Percentiles rank a stretch among this genome's conserved stretches.
Conservation (phyloP, 768 basidiomycete species). For the Amanita fuliginea region DNA sequence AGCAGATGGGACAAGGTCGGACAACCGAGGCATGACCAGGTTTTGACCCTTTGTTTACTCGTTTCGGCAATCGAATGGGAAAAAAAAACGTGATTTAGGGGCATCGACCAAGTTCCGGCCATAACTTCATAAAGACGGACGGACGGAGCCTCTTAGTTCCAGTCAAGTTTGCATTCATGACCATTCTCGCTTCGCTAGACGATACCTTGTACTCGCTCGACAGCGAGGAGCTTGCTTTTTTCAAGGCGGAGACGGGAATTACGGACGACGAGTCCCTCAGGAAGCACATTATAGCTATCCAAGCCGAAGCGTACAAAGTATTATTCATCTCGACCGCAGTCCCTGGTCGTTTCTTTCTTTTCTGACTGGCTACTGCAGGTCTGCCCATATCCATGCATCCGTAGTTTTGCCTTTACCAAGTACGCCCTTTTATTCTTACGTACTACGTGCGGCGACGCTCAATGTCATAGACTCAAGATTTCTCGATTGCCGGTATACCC, state of each 20-base stretch:
- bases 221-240: conserved; percentile 21
- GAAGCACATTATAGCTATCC: conserved; percentile 26
- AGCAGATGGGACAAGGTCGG: conserved; percentile 8
- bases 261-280: conserved; percentile 24
- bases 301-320: conserved; percentile 21
- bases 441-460: neutral
- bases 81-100: neutral
- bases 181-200: conserved; percentile 10
- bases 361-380: conserved; percentile 13
- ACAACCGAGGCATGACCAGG: neutral
- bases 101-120: neutral
- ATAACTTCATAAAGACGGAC: no score
- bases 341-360: neutral
- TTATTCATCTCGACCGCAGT: neutral
- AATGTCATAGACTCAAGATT: conserved; percentile 18
- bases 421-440: conserved; percentile 5
- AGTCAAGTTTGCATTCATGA: neutral
- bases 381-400: conserved; percentile 27
- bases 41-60: neutral
- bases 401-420: conserved; percentile 23
- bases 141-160: neutral
- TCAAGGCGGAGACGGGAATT: conserved; percentile 25
- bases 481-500: conserved; percentile 22
- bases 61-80: neutral
- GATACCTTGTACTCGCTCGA: conserved; percentile 15